phyloP scores from a whole-genome alignment of 768 basidiomycete genomes.

The Collybiopsis confluens region DNA sequence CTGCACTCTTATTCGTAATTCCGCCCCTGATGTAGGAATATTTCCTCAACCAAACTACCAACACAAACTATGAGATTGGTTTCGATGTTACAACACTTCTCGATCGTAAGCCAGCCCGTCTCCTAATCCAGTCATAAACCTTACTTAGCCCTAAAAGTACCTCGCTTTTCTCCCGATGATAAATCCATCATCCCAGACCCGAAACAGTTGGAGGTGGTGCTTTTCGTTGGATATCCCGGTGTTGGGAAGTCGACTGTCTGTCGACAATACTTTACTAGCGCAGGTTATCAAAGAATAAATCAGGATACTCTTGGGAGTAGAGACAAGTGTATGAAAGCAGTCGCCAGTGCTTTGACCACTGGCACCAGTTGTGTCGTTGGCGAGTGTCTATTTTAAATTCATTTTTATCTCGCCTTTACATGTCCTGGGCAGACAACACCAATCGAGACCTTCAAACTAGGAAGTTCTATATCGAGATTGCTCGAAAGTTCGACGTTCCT shows the following conservation, averaged over 20 bases:
- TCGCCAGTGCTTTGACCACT: conserved; percentile 46
- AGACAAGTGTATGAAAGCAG: conserved; percentile 67
- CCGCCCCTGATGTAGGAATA: conserved; percentile 40
- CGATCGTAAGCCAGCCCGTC: neutral
- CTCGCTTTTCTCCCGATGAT: conserved; percentile 45
- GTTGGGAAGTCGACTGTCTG: conserved; percentile 85
- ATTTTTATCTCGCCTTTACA: conserved; percentile 1
- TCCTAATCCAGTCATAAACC: neutral
- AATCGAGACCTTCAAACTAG: conserved; percentile 67
- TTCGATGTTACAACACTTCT: conserved; percentile 36
- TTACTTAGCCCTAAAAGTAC: conserved; percentile 35
- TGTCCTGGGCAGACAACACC: conserved; percentile 72
- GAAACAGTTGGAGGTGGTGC: conserved; percentile 35
- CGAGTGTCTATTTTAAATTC: conserved; percentile 28
- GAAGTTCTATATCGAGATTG: conserved; percentile 65
- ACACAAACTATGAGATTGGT: conserved; percentile 38
- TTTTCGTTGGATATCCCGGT: conserved; percentile 52
- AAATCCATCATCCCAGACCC: conserved; percentile 42
- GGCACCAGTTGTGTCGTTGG: conserved; percentile 77
- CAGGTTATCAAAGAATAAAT: conserved; percentile 79
- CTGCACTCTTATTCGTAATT: neutral
- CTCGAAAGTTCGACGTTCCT: conserved; percentile 47
- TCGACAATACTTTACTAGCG: conserved; percentile 57
- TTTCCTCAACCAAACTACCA: conserved; percentile 39
- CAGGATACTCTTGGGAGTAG: conserved; percentile 74